phyloP scores from a whole-genome alignment of 2,329 filamentous ascomycete genomes.

The Penicillium sp. region DNA sequence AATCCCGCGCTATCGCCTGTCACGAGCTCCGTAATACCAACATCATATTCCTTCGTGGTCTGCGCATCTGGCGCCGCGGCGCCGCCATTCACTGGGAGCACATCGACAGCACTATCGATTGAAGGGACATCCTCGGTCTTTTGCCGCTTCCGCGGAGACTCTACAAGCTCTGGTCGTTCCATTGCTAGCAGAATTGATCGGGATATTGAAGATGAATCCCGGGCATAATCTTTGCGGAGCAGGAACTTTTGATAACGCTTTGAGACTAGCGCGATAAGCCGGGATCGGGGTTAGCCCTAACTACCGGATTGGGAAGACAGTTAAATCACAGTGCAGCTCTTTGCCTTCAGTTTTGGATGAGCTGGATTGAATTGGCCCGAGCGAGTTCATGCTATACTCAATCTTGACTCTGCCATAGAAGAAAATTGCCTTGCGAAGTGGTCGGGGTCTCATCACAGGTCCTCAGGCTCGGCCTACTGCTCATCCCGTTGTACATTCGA shows the following conservation, averaged over 20 bases:
- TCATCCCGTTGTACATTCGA: neutral
- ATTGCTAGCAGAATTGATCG: slow-evolving; percentile 21
- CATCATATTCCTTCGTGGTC: slow-evolving; percentile 45
- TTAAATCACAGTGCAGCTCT: neutral
- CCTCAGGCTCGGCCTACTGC: neutral
- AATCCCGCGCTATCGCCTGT: slow-evolving; percentile 61
- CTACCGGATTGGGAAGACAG: slow-evolving; percentile 24
- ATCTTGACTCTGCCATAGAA: too few relatives aligned
- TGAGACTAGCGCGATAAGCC: slow-evolving; percentile 26
- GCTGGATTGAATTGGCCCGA: neutral
- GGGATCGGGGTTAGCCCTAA: slow-evolving; percentile 32
- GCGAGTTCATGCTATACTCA: too few relatives aligned
- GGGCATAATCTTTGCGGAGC: neutral
- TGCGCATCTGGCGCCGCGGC: slow-evolving; percentile 32
- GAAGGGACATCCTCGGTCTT: slow-evolving; percentile 33
- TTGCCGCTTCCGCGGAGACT: slow-evolving; percentile 41
- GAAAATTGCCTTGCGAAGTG: too few relatives aligned
- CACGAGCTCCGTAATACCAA: slow-evolving; percentile 67
- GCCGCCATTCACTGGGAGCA: slow-evolving; percentile 8
- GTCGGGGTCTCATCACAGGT: neutral
- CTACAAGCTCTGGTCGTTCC: slow-evolving; percentile 35
- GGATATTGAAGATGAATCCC: neutral
- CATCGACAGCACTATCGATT: slow-evolving; percentile 17
- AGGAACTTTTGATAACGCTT: slow-evolving; percentile 24
- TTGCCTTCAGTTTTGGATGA: neutral